Evolutionary conservation across 106 monocot genomes (phyloP).

Genomic region (Apostasia ramifera): DNA sequence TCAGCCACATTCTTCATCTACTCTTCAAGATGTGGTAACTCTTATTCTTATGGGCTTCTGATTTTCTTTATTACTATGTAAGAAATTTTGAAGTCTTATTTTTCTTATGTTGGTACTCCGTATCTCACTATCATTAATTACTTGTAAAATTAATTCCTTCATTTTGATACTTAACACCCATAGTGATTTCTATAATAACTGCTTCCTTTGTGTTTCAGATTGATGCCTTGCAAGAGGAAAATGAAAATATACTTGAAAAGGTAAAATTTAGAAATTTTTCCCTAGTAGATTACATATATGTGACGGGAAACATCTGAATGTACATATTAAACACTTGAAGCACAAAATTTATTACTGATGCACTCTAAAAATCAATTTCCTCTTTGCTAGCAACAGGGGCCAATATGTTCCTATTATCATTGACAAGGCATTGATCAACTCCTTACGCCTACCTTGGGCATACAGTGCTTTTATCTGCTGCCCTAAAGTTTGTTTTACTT

Average conservation of each 20-base stretch:
- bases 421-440: no score
- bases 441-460: no score
- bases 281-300: no score
- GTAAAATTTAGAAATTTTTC: conserved; percentile 16
- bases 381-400: no score
- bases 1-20: conserved; percentile 28
- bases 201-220: conserved; percentile 29
- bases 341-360: not conserved
- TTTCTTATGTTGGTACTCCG: not conserved
- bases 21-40: conserved; percentile 57
- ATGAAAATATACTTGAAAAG: conserved; percentile 48
- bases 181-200: not conserved
- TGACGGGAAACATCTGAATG: no score
- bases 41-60: not conserved
- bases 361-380: no score
- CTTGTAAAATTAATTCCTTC: not conserved
- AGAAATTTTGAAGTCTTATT: not conserved
- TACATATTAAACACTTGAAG: not conserved
- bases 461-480: no score
- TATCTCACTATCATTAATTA: not conserved
- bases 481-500: no score
- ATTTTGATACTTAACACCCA: not conserved
- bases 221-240: conserved; percentile 37
- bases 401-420: no score
- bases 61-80: not conserved